Percentiles rank a stretch among this genome's conserved stretches.
phyloP scores from a whole-genome alignment of 1,284 basidiomycete genomes.

The Naganishia sp. region DNA sequence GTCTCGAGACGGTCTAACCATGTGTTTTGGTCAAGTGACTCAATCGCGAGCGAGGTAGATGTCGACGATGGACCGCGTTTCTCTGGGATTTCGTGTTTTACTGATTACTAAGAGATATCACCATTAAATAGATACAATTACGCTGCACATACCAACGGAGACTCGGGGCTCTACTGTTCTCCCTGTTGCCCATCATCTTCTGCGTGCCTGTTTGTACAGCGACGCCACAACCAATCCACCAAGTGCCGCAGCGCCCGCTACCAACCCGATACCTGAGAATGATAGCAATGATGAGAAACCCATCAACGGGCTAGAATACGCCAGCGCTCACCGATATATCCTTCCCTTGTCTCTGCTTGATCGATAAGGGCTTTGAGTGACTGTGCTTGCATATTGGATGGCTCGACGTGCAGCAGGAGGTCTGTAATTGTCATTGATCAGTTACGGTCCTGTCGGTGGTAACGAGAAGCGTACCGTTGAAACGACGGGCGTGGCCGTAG shows the following conservation, averaged over 20 bases:
- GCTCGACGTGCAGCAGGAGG: constrained; percentile 87
- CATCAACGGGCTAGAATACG: background rate
- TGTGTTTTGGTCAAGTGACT: too few relatives aligned
- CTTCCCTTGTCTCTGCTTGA: constrained; percentile 73
- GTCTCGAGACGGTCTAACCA: too few relatives aligned
- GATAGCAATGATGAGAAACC: constrained; percentile 53
- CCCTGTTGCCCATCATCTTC: constrained; percentile 48
- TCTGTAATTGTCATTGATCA: constrained; percentile 57
- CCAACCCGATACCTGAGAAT: constrained; percentile 85
- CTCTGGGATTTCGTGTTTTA: too few relatives aligned
- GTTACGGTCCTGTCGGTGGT: background rate
- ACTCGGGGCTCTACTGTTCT: too few relatives aligned
- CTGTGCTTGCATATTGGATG: constrained; percentile 88
- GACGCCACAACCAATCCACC: constrained; percentile 79
- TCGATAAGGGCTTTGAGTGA: constrained; percentile 85
- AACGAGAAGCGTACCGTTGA: constrained; percentile 72
- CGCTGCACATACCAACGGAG: too few relatives aligned
- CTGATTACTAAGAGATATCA: too few relatives aligned
- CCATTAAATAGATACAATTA: too few relatives aligned
- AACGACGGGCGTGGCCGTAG: constrained; percentile 87
- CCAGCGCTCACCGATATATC: constrained; percentile 58
- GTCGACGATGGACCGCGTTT: too few relatives aligned
- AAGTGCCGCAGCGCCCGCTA: constrained; percentile 83
- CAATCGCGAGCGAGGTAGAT: too few relatives aligned
- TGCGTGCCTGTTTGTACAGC: constrained; percentile 78